These are phyloP conservation scores for Carex littledalei DNA, from an alignment of 176 grass and related monocot genomes.

Conservation along the genomic window DNA sequence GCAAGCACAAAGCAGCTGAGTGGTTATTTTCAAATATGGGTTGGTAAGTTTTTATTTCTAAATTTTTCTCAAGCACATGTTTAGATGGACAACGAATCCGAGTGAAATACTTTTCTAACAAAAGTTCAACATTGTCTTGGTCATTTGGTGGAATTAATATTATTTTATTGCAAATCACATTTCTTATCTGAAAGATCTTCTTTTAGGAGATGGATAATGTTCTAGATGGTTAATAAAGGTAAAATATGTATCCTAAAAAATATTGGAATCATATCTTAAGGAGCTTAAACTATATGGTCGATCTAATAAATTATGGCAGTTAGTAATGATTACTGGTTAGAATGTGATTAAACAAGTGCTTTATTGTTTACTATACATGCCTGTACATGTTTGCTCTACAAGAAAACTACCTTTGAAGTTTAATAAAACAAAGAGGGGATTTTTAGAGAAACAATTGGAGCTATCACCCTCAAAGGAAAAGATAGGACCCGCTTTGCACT, in stretches of 20 bases:
- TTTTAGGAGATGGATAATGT: not conserved
- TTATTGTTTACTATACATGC: not conserved
- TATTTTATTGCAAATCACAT: not conserved
- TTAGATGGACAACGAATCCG: not conserved
- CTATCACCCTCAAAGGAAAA: not conserved
- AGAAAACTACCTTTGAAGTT: not conserved
- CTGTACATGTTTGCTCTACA: not conserved
- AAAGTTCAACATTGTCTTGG: not conserved
- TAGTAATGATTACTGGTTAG: not conserved
- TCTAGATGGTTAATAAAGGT: not conserved
- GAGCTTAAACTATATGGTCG: not conserved
- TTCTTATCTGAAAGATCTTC: not conserved
- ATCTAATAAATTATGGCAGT: not conserved
- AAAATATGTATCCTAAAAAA: not conserved
- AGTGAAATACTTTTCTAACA: not conserved
- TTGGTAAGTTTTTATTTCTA: not conserved
- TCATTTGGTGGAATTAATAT: not conserved
- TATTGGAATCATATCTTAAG: not conserved
- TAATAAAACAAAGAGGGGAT: not conserved
- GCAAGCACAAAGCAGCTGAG: not conserved
- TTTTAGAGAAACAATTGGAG: not conserved
- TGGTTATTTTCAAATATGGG: not conserved
- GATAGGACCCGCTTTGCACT: not conserved
- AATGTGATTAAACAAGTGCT: not conserved
- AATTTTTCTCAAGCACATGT: not conserved